Conservation (phyloP, 2,329 filamentous ascomycete genomes). For the Alternaria conjuncta region DNA sequence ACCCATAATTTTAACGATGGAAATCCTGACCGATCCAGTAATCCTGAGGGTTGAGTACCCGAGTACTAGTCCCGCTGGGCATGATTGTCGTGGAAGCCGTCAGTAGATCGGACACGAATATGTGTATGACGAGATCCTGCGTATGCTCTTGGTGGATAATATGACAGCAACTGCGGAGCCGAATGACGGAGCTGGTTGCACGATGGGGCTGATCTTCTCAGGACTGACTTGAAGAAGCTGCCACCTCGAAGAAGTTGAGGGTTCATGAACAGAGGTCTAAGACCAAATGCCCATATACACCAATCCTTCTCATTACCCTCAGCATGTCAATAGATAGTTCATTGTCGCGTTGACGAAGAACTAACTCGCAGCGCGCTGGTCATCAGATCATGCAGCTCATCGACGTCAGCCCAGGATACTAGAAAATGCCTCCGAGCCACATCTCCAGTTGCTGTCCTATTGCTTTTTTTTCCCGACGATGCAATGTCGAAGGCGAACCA, state of each 20-base stretch:
- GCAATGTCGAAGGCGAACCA: constrained; percentile 14
- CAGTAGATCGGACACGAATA: constrained; percentile 18
- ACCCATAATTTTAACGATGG: background rate
- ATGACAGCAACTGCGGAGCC: constrained; percentile 2
- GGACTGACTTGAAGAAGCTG: background rate
- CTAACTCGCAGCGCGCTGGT: background rate
- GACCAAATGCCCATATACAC: background rate
- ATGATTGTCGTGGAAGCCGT: constrained; percentile 4
- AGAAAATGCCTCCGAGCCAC: background rate
- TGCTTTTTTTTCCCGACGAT: constrained; percentile 16
- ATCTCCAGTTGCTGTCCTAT: constrained; percentile 13
- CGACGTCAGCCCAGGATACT: background rate
- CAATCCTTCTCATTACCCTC: background rate
- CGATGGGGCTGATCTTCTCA: background rate
- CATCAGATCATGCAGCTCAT: background rate
- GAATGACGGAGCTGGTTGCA: background rate
- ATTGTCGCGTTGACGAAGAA: background rate
- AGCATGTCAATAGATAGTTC: background rate
- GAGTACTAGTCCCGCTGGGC: constrained; percentile 1
- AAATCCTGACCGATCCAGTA: background rate
- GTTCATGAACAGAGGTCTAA: background rate
- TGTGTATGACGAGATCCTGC: constrained; percentile 26
- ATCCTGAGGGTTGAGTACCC: background rate
- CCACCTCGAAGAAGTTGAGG: background rate
- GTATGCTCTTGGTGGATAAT: constrained; percentile 10